Percentiles rank a stretch among this genome's conserved stretches.
Conservation (phyloP, 192 early-diverging fungal species). For the Coemansia sp. region DNA sequence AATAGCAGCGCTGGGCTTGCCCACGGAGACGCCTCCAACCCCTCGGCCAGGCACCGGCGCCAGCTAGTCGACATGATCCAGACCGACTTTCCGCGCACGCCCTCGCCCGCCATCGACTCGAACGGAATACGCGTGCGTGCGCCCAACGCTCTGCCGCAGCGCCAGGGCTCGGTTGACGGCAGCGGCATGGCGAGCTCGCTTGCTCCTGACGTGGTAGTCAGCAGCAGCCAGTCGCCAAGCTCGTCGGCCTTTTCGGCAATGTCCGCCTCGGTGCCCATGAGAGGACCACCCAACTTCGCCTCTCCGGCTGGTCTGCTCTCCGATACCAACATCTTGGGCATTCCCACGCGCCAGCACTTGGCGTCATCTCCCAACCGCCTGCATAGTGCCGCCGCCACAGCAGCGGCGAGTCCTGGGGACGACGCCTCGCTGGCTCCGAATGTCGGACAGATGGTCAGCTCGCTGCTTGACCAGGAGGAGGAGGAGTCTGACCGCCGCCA, state of each 20-base stretch:
- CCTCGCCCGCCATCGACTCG: slow-evolving; percentile 47
- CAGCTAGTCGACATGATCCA: slow-evolving; percentile 55
- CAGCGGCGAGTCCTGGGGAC: slow-evolving; percentile 8
- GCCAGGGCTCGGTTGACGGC: slow-evolving; percentile 9
- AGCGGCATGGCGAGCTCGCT: not conserved
- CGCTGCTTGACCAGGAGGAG: slow-evolving; percentile 49
- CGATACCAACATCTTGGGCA: slow-evolving; percentile 36
- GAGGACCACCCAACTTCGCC: slow-evolving; percentile 11
- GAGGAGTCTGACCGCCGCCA: slow-evolving; percentile 35
- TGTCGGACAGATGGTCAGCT: slow-evolving; percentile 51
- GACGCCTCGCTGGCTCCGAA: slow-evolving; percentile 19
- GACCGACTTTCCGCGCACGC: slow-evolving; percentile 53
- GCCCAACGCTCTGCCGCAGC: slow-evolving; percentile 14
- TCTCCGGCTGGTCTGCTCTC: slow-evolving; percentile 30
- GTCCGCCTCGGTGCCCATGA: slow-evolving; percentile 32
- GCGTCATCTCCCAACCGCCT: slow-evolving; percentile 38
- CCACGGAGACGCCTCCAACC: slow-evolving; percentile 15
- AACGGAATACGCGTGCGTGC: slow-evolving; percentile 17
- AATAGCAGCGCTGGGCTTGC: slow-evolving; percentile 4
- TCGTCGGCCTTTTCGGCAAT: slow-evolving; percentile 47
- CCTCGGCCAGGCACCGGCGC: slow-evolving; percentile 30
- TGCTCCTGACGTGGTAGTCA: slow-evolving; percentile 5
- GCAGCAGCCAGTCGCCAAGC: slow-evolving; percentile 3
- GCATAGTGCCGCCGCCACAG: slow-evolving; percentile 26
- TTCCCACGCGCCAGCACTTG: slow-evolving; percentile 29